These are phyloP conservation scores for Penicillium ochrochloron DNA, from an alignment of 495 filamentous ascomycete species.

Conservation along the genomic window DNA sequence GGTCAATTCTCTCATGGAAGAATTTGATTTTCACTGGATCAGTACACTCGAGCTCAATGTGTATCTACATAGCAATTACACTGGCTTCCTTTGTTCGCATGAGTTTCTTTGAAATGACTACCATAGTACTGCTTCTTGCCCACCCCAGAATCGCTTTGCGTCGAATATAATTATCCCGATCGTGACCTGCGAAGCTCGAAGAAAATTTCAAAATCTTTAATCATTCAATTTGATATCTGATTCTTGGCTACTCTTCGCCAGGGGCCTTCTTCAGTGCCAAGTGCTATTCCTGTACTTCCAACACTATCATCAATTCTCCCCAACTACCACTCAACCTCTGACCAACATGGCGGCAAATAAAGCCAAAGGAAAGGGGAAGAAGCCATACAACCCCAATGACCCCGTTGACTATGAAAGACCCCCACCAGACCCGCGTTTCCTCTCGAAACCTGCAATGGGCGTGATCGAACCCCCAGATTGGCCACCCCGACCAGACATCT, in stretches of 20 bases:
- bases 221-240: background rate
- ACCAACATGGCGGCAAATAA: background rate
- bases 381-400: background rate
- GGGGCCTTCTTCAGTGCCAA: background rate
- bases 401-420: too few relatives aligned
- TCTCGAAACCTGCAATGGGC: background rate
- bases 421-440: background rate
- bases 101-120: background rate
- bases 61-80: background rate
- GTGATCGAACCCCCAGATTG: constrained; percentile 20
- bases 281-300: background rate
- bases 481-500: constrained; percentile 29
- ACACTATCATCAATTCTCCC: background rate
- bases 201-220: background rate
- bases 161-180: background rate
- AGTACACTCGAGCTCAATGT: background rate
- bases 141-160: background rate
- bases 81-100: background rate
- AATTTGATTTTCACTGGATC: background rate
- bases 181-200: background rate
- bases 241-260: background rate
- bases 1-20: background rate
- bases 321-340: background rate
- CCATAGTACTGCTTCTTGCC: background rate
- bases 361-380: background rate